Percentiles rank a stretch among this genome's conserved stretches.
Evolutionary conservation across 495 filamentous ascomycete genomes (phyloP).

Genomic region (Penicillium daleae): DNA sequence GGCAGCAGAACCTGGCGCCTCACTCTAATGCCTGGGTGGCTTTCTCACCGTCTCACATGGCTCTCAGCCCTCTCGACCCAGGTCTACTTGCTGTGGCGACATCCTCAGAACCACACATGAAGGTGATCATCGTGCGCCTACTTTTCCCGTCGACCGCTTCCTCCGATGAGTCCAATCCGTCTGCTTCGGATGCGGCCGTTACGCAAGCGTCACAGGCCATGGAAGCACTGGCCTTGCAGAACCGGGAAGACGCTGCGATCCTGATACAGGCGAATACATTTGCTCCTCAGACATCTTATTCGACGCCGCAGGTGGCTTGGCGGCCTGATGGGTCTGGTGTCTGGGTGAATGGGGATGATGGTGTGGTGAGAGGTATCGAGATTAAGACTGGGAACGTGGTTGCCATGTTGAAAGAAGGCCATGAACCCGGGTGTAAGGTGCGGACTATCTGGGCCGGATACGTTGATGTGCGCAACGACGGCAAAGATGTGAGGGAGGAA

Average conservation of each 20-base stretch:
- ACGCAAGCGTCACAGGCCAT: constrained; percentile 57
- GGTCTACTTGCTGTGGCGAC: constrained; percentile 64
- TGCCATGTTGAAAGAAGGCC: constrained; percentile 52
- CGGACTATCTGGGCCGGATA: constrained; percentile 66
- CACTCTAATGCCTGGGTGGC: constrained; percentile 66
- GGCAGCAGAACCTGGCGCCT: constrained; percentile 65
- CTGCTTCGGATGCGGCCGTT: constrained; percentile 17
- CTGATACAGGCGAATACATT: constrained; percentile 61
- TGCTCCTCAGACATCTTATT: constrained; percentile 70
- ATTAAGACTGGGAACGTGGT: constrained; percentile 62
- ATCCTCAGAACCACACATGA: constrained; percentile 65
- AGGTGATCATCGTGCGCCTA: constrained; percentile 64
- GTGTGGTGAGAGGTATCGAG: constrained; percentile 66
- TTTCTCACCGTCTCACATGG: constrained; percentile 64
- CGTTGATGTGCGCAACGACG: constrained; percentile 41
- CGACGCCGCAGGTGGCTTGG: constrained; percentile 67
- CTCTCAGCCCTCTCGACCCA: constrained; percentile 58
- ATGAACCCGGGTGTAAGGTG: constrained; percentile 65
- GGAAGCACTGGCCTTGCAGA: constrained; percentile 51
- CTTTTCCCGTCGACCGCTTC: constrained; percentile 48
- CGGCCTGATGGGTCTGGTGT: constrained; percentile 65
- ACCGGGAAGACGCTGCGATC: constrained; percentile 64
- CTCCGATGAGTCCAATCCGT: constrained; percentile 7
- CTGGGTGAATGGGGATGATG: constrained; percentile 75
- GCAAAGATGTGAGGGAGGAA: constrained; percentile 46